phyloP scores from a whole-genome alignment of 169 alveolate genomes.

The Cytauxzoon felis region DNA sequence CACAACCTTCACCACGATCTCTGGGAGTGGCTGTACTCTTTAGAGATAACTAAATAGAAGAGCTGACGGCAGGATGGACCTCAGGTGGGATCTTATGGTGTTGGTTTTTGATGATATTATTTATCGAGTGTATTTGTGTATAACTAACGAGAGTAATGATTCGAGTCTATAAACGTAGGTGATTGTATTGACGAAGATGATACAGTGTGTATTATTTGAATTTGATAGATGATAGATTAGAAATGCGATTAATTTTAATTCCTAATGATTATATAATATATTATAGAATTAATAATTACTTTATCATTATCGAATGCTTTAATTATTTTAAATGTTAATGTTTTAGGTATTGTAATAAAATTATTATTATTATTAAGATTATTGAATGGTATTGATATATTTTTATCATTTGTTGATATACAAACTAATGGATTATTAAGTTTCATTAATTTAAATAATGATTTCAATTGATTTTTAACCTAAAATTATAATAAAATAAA shows the following conservation, averaged over 20 bases:
- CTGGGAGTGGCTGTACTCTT: no score
- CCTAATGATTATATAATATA: conserved; percentile 7
- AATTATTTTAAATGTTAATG: conserved; percentile 21
- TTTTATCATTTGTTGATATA: conserved; percentile 21
- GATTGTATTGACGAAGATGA: conserved; percentile 56
- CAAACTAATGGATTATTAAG: conserved; percentile 53
- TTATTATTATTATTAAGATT: conserved; percentile 8
- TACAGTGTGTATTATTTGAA: conserved; percentile 9
- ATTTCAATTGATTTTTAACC: conserved; percentile 26
- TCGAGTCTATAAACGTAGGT: conserved; percentile 59
- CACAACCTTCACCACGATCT: no score
- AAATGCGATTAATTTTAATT: conserved; percentile 41
- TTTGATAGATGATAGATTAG: conserved; percentile 39
- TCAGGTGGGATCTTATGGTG: no score
- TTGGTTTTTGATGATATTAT: no score
- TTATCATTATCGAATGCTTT: conserved; percentile 39
- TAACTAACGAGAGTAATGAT: no score
- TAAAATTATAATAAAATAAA: background rate
- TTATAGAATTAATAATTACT: background rate
- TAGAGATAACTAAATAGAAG: no score
- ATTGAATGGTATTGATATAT: conserved; percentile 42
- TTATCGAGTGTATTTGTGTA: no score
- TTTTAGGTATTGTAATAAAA: conserved; percentile 38
- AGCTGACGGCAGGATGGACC: no score
- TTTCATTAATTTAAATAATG: conserved; percentile 27